phyloP scores from a whole-genome alignment of 371 early-diverging fungal genomes.

The Entomophthora muscae region DNA sequence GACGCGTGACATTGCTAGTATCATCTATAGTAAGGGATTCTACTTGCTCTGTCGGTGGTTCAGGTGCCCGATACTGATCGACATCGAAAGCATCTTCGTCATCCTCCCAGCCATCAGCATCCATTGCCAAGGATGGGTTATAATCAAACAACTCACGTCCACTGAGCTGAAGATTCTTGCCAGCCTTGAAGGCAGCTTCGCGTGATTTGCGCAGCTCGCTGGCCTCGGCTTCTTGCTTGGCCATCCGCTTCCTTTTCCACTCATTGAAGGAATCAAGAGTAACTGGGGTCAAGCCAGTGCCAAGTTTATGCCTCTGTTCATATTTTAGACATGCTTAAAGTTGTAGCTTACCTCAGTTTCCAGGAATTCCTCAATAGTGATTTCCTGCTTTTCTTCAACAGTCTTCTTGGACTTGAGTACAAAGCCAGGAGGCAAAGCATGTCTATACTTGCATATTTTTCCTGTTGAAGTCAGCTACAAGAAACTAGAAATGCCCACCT shows the following conservation, averaged over 20 bases:
- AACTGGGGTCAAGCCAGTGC: slow-evolving; percentile 85
- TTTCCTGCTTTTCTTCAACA: slow-evolving; percentile 50
- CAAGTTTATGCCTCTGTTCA: slow-evolving; percentile 78
- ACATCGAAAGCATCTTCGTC: slow-evolving; percentile 41
- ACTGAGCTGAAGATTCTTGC: slow-evolving; percentile 79
- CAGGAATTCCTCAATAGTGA: slow-evolving; percentile 89
- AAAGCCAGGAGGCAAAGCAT: slow-evolving; percentile 96
- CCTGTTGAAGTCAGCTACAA: slow-evolving; percentile 15
- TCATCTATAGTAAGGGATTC: background rate
- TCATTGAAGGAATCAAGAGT: slow-evolving; percentile 83
- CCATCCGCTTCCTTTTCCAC: slow-evolving; percentile 88
- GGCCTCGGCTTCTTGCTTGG: slow-evolving; percentile 50
- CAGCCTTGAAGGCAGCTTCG: slow-evolving; percentile 81
- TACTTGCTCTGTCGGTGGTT: background rate
- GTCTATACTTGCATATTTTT: slow-evolving; percentile 79
- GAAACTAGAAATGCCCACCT: slow-evolving; percentile 25
- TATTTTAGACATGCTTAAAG: background rate
- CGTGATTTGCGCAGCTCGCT: slow-evolving; percentile 50
- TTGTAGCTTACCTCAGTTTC: slow-evolving; percentile 61
- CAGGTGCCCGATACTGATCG: slow-evolving; percentile 11
- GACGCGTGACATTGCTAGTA: too few relatives aligned
- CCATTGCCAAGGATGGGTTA: slow-evolving; percentile 75
- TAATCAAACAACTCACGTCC: slow-evolving; percentile 97
- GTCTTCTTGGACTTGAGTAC: slow-evolving; percentile 80
- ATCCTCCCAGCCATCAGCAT: slow-evolving; percentile 51